These are phyloP conservation scores for Chlamydomonas sp. DNA, from an alignment of 139 green algal species.

Conservation along the genomic window DNA sequence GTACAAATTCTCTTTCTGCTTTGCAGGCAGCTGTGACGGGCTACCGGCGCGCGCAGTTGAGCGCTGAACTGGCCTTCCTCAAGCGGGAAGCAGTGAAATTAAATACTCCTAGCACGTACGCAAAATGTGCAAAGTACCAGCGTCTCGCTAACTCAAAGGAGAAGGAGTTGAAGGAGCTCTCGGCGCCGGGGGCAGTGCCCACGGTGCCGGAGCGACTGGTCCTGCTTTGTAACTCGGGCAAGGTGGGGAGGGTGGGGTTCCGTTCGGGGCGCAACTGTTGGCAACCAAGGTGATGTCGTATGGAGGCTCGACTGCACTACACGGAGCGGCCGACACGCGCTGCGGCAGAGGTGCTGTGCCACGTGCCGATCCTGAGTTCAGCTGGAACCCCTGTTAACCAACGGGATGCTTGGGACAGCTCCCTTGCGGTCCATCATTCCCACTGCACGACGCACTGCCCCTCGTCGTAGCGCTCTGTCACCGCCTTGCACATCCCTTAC, in stretches of 20 bases:
- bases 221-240: constrained; percentile 20
- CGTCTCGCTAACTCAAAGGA: constrained; percentile 57
- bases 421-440: too few relatives aligned
- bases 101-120: constrained; percentile 50
- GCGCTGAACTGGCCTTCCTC: not conserved
- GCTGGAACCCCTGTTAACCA: too few relatives aligned
- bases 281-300: not conserved
- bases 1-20: not conserved
- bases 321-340: too few relatives aligned
- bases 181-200: not conserved
- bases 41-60: constrained; percentile 11
- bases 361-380: too few relatives aligned
- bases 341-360: too few relatives aligned
- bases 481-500: too few relatives aligned
- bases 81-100: constrained; percentile 32
- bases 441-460: too few relatives aligned
- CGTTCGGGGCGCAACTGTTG: not conserved
- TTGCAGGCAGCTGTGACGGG: not conserved
- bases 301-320: not conserved
- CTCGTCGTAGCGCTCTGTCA: too few relatives aligned
- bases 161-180: constrained; percentile 46
- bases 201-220: constrained; percentile 22
- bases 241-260: constrained; percentile 16
- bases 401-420: too few relatives aligned
- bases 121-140: constrained; percentile 47